Base-by-base conservation (phyloP, 495 filamentous ascomycete genomes). In the Tuber calosporum region DNA sequence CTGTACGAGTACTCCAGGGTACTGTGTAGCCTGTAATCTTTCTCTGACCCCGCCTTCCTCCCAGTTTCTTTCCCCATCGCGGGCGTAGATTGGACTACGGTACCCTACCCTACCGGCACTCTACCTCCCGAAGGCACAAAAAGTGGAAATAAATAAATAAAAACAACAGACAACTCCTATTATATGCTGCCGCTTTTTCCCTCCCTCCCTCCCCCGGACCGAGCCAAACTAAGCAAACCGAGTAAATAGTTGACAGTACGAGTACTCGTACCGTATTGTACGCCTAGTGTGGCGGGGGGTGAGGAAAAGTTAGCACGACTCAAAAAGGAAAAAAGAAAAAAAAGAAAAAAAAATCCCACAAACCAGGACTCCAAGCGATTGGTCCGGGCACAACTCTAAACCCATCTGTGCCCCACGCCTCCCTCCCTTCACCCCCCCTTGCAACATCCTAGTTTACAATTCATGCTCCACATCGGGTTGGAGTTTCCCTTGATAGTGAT, bases 351-450 rank as follows among this genome's bases (percentile, higher is more conserved):
- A 4, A 66, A 75, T 68, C 67, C 75, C 75, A 77, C 74, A 72
- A 73, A 69, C 70, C 69, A 78, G 74, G 74, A 73, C 76, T 69
- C 40, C 74, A 78, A 77, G 76, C 76, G 76, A 78, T 78, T 78
- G 76, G 76, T 77, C 68, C 58, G 76, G 45, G 45, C 45, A 53
- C 45, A 77, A 22, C 53, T 68, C 69, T 66, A 58, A 70, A 77
- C 26, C 76, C 76, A 77, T 77, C 76, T 68, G 67, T 73, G 76
- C 76, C 76, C 75, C 76, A 78, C 76, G 76, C 76, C 74, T n/a
- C n/a, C n/a, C n/a, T n/a, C n/a, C n/a, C n/a, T n/a, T n/a, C n/a
- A n/a, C n/a, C n/a, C n/a, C n/a, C 72, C 74, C 45, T 53, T 22
- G 22, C 45, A 26, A 26, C 22, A 53, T n/a, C 20, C 22, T 11